A percentile compares a stretch with the other conserved stretches of the same genome.
These are phyloP conservation scores for Prunella vulgaris DNA, from an alignment of 257 asterid species.

Conservation along the genomic window DNA sequence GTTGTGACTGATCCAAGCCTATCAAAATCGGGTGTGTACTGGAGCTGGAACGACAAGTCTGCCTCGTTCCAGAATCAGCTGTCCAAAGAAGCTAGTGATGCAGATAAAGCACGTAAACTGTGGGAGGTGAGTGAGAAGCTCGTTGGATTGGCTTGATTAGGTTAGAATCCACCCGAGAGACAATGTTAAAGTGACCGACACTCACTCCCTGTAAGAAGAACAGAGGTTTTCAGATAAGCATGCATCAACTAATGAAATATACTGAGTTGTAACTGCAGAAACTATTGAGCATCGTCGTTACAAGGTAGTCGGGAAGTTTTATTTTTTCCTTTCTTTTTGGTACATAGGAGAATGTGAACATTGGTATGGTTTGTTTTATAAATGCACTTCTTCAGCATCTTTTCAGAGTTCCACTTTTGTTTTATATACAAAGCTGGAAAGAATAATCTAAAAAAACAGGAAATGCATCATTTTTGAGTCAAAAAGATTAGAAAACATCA, in stretches of 20 bases:
- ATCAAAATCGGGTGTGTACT: slow-evolving; percentile 86
- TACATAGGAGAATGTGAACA: slow-evolving; percentile 11
- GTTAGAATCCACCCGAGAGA: background rate
- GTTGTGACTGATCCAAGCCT: slow-evolving; percentile 83
- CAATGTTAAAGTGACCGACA: background rate
- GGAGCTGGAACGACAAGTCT: slow-evolving; percentile 92
- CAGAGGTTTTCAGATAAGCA: background rate
- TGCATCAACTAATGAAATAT: background rate
- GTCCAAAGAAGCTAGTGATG: slow-evolving; percentile 83
- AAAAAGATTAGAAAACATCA: background rate
- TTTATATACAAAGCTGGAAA: background rate
- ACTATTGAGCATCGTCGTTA: background rate
- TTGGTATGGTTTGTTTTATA: background rate
- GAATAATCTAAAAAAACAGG: no score
- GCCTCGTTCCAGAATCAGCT: slow-evolving; percentile 83
- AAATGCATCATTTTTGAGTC: background rate
- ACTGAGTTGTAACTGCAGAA: background rate
- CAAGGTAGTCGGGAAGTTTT: background rate
- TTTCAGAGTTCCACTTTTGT: background rate
- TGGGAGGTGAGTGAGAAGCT: slow-evolving; percentile 96
- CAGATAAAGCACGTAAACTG: slow-evolving; percentile 73
- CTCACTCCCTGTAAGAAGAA: background rate
- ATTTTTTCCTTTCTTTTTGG: background rate
- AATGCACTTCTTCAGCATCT: background rate
- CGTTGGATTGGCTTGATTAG: slow-evolving; percentile 63